Evolutionary conservation across 768 basidiomycete species (phyloP), one percentile per base, ranked within the genome.

Genomic region (Kondoa subrosea): DNA sequence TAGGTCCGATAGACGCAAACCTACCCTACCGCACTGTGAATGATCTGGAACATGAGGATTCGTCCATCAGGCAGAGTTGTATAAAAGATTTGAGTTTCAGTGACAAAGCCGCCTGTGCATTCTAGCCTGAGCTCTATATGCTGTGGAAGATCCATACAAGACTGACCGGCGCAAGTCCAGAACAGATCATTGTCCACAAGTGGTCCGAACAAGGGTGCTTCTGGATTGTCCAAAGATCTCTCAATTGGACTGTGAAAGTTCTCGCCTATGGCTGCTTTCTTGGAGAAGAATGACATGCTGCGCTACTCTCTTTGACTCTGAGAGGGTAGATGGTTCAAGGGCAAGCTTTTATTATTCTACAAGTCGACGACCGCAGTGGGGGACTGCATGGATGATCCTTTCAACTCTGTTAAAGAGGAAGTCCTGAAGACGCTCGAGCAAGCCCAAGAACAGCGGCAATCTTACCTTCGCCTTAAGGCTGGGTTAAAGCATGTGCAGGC

Each of bases 11-110:
- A 34, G 30, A 69, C 34, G n/a, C 34, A 33, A 34, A 81, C 88
- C 76, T 73, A 91, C 91, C 91, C 92, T 65, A 90, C 82, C 31
- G 87, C 81, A 1, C 89, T 90, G 68, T 73, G 74, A 70, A 76
- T 76, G 65, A 76, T 66, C 57, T 75, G 74, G 65, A 64, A 64
- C 84, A 87, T 85, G 70, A 91, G 69, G 65, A 83, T 81, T 17
- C 82, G 82, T 3, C 91, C 92, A 79, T 92, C 88, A 4, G 87
- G 80, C 17, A 60, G 66, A 72, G 87, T 81, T 58, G 85, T 80
- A 77, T 99, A 99, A 79, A 86, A 97, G 0, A 76, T 81, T 76
- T 95, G 90, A 0, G 93, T 95, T 77, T 97, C 95, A 0, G 91
- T 87, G 29, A 83, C 82, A 76, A 97, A 93, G 1, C 92, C 90